Percentiles rank a stretch among this genome's conserved stretches.
phyloP scores from a whole-genome alignment of 2,329 filamentous ascomycete species.

The Cryphonectria japonica region DNA sequence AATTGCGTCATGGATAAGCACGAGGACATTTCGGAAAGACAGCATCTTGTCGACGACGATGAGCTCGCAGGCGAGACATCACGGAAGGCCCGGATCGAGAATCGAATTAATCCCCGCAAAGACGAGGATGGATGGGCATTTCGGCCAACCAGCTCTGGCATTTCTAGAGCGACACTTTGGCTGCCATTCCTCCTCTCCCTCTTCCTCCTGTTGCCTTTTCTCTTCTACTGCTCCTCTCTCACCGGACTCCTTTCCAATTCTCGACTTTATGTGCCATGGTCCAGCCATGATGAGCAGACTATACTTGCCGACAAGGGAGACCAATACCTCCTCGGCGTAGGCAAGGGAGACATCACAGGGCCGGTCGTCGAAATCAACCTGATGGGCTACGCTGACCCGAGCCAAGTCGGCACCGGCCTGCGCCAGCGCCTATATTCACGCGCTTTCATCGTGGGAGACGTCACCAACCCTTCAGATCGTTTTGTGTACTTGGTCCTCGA shows the following conservation, averaged over 20 bases:
- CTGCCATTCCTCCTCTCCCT: background rate
- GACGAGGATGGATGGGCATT: background rate
- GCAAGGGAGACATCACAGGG: constrained; percentile 61
- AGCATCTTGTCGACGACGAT: background rate
- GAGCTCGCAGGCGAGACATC: background rate
- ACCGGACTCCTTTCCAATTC: background rate
- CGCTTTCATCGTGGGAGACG: constrained; percentile 81
- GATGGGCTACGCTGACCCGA: constrained; percentile 82
- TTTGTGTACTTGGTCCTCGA: constrained; percentile 90
- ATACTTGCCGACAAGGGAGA: constrained; percentile 36
- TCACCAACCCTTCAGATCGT: constrained; percentile 66
- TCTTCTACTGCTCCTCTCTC: constrained; percentile 12
- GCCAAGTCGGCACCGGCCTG: constrained; percentile 80
- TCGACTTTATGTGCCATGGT: background rate
- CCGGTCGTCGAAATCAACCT: constrained; percentile 88
- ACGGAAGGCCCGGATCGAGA: background rate
- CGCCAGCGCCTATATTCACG: constrained; percentile 85
- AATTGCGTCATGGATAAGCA: constrained; percentile 5
- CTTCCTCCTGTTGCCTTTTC: background rate
- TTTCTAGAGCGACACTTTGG: background rate
- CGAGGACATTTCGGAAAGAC: background rate
- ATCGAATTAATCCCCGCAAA: background rate
- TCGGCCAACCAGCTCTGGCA: background rate
- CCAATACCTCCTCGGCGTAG: constrained; percentile 54
- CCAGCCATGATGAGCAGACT: constrained; percentile 4